These are phyloP conservation scores for Cladosporium sp. DNA, from an alignment of 2,329 filamentous ascomycete species.

Conservation along the genomic window DNA sequence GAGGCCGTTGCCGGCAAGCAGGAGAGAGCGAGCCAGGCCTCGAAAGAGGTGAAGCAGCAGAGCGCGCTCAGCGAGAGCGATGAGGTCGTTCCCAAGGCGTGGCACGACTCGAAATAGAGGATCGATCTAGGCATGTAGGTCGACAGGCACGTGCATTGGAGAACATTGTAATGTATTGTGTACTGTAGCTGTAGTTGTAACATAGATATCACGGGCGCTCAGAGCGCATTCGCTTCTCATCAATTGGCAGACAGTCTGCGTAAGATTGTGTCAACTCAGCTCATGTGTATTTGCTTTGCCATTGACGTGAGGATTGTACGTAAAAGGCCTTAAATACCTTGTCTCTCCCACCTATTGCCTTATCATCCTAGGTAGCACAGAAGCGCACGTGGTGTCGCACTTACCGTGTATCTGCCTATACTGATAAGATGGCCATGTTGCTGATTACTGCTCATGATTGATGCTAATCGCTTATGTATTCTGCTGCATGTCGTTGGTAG, in stretches of 20 bases:
- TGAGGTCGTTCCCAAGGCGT: constrained; percentile 45
- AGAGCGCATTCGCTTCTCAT: constrained; percentile 10
- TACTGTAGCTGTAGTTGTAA: constrained; percentile 12
- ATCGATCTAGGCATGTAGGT: neutral
- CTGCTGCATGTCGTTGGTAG: too few relatives aligned
- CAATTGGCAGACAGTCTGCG: neutral
- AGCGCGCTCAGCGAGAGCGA: constrained; percentile 37
- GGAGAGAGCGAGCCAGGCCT: constrained; percentile 26
- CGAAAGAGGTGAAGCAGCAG: constrained; percentile 31
- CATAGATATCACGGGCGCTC: constrained; percentile 7
- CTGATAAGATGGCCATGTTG: too few relatives aligned
- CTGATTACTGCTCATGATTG: too few relatives aligned
- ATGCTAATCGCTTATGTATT: too few relatives aligned
- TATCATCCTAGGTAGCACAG: too few relatives aligned
- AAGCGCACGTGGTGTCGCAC: too few relatives aligned
- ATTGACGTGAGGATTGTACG: too few relatives aligned
- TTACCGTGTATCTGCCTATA: too few relatives aligned
- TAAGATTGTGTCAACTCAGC: too few relatives aligned
- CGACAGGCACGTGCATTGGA: constrained; percentile 8
- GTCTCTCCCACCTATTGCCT: too few relatives aligned
- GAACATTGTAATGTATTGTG: constrained; percentile 3
- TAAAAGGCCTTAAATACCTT: too few relatives aligned
- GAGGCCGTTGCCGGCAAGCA: constrained; percentile 20
- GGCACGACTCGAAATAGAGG: constrained; percentile 35
- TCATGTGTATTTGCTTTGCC: too few relatives aligned